phyloP scores from a whole-genome alignment of 2,329 filamentous ascomycete genomes.

The Neonectria faginata region DNA sequence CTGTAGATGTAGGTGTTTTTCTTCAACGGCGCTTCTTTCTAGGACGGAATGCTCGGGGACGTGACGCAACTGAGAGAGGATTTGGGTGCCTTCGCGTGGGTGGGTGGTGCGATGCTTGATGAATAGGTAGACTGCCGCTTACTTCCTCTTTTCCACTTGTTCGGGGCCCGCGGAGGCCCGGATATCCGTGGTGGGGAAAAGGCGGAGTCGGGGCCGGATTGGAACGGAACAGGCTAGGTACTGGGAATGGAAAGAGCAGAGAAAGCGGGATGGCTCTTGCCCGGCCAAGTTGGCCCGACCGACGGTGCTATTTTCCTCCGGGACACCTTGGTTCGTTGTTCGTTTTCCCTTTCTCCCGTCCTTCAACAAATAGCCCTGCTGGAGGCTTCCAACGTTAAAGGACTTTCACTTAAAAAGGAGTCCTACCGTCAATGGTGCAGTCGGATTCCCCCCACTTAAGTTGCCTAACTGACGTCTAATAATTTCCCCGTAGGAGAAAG shows the following conservation, averaged over 20 bases:
- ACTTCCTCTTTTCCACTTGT: background rate
- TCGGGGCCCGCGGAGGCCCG: conserved; percentile 9
- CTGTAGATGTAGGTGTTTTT: background rate
- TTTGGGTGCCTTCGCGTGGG: background rate
- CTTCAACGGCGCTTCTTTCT: background rate
- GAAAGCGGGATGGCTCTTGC: background rate
- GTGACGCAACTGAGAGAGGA: background rate
- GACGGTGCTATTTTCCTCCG: background rate
- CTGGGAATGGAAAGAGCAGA: background rate
- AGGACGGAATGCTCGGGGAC: background rate
- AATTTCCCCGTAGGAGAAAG: background rate
- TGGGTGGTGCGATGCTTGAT: background rate
- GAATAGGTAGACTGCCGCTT: background rate
- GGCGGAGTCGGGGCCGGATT: conserved; percentile 8
- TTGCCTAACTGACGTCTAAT: too few relatives aligned
- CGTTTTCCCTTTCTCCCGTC: too few relatives aligned
- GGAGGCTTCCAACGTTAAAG: background rate
- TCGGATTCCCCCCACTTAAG: background rate
- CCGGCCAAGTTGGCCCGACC: background rate
- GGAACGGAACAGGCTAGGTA: background rate
- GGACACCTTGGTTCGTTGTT: background rate
- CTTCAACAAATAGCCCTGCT: too few relatives aligned
- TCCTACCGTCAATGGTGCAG: background rate
- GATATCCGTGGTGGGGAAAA: background rate
- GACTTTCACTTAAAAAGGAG: background rate